A percentile compares a stretch with the other conserved stretches of the same genome.
phyloP scores from a whole-genome alignment of 345 rosid genomes.

The Iberis pinnata region DNA sequence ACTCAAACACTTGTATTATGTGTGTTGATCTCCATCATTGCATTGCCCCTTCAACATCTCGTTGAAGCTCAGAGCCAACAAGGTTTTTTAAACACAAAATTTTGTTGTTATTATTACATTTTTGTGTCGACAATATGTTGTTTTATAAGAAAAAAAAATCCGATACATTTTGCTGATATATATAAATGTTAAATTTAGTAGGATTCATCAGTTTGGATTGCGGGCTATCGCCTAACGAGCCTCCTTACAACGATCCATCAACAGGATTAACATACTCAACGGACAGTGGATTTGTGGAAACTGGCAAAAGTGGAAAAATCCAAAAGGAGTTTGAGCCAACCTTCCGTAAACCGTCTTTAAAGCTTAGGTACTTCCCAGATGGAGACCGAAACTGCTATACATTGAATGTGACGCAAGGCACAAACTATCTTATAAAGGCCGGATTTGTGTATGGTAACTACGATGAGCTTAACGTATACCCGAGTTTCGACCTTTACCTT shows the following conservation, averaged over 20 bases:
- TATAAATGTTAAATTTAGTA: too few relatives aligned
- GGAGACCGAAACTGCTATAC: constrained; percentile 31
- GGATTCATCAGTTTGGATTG: constrained; percentile 33
- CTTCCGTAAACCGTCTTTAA: constrained; percentile 6
- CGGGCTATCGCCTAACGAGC: constrained; percentile 11
- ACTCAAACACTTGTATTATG: constrained; percentile 13
- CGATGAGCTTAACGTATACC: constrained; percentile 13
- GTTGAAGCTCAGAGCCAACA: constrained; percentile 23
- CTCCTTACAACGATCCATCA: constrained; percentile 9
- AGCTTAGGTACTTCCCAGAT: constrained; percentile 29
- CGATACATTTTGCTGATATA: neutral
- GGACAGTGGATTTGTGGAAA: constrained; percentile 19
- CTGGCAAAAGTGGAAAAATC: constrained; percentile 24
- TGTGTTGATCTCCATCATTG: constrained; percentile 15
- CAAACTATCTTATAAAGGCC: constrained; percentile 26
- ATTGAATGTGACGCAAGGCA: constrained; percentile 24
- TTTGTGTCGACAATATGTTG: too few relatives aligned
- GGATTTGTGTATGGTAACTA: constrained; percentile 30
- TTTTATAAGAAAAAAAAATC: neutral
- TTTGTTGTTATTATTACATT: neutral
- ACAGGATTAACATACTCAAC: constrained; percentile 27
- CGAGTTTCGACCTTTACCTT: constrained; percentile 27
- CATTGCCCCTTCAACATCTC: neutral
- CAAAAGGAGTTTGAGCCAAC: constrained; percentile 7
- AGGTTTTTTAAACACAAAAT: neutral